phyloP scores from a whole-genome alignment of 2,329 filamentous ascomycete genomes.

The Talaromyces sp. region DNA sequence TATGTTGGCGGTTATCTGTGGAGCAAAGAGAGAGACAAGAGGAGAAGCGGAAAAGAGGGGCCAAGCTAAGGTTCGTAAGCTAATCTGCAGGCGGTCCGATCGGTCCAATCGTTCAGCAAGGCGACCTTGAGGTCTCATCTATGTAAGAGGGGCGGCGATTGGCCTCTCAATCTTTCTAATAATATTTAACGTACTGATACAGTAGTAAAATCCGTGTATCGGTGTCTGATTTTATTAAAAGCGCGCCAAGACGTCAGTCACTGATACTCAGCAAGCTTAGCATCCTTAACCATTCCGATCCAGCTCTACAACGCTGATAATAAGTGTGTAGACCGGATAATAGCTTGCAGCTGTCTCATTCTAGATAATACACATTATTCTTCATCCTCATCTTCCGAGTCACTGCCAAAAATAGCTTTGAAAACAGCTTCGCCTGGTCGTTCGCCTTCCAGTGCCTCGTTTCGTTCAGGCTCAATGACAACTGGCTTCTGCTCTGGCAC shows the following conservation, averaged over 20 bases:
- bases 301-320: background rate
- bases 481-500: slow-evolving; percentile 21
- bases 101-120: slow-evolving; percentile 1
- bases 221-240: background rate
- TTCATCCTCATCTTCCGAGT: slow-evolving; percentile 63
- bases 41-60: slow-evolving; percentile 8
- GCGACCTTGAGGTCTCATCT: background rate
- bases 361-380: background rate
- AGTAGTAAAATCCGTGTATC: background rate
- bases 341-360: background rate
- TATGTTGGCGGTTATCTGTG: slow-evolving; percentile 10
- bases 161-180: background rate
- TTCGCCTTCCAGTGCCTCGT: slow-evolving; percentile 72
- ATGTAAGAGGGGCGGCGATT: background rate
- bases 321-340: background rate
- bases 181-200: background rate
- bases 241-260: background rate
- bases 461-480: slow-evolving; percentile 67
- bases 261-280: background rate
- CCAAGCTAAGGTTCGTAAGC: background rate
- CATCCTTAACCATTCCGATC: background rate
- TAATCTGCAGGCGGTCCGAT: background rate
- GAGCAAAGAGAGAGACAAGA: background rate
- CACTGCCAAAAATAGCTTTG: slow-evolving; percentile 89
- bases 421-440: slow-evolving; percentile 78